Base-by-base conservation (phyloP, 139 green algal species). In the Chlamydomonas schloesseri region DNA sequence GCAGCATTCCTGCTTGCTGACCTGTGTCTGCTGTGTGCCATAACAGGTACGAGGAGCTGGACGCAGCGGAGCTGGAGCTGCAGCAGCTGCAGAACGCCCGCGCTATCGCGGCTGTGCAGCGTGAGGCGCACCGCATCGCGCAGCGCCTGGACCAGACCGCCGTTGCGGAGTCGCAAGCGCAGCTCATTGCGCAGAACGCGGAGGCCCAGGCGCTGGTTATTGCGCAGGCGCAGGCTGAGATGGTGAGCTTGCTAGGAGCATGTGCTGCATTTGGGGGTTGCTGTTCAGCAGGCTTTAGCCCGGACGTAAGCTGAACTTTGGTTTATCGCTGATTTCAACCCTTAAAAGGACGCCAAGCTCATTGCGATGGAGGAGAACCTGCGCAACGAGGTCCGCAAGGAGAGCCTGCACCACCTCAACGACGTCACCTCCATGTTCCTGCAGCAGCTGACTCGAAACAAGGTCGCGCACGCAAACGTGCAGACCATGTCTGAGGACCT, bases 41-140 rank as follows among this genome's bases (percentile, higher is more conserved):
- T 3, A 14, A 37, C 81, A 90, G 87, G 73, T 81, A 69, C n/a
- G 87, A 90, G 53, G 87, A 90, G 37, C 23, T 90, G 64, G 81
- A 87, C 58, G 36, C 69, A 20, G 50, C 84, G 60, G 87, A 86
- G 73, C 31, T 33, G 21, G 87, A 90, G 80, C 73, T 90, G 80
- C 55, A 73, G n/a, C 81, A 85, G 37, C 26, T 90, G 29, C 72
- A 88, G 80, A 75, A 90, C 29, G 81, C 87, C 0, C 80, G 87
- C 5, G 81, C 73, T 4, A 57, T 90, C 14, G 81, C 87, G 24
- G 73, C 73, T 8, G 73, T 88, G 73, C 87, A 90, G 81, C 87
- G 84, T 23, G 87, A 90, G 81, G 81, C 87, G 20, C 81, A 87
- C 26, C 87, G 87, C 36, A 90, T 90, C 6, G 87, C 87, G 6